phyloP scores from a whole-genome alignment of 2,329 filamentous ascomycete species.

The Phaeophleospora eucalypticola region DNA sequence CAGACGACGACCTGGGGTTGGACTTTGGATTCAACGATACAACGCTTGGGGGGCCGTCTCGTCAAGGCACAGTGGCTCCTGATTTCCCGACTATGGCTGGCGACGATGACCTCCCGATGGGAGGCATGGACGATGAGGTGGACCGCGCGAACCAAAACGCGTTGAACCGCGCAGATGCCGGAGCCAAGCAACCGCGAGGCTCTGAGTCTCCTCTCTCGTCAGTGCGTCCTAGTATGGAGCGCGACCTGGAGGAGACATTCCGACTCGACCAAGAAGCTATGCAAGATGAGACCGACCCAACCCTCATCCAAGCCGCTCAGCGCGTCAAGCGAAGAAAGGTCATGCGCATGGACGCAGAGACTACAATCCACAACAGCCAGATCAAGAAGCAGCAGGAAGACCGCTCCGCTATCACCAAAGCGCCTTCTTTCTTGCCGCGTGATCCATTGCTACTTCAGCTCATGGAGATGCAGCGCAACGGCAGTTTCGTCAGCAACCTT shows the following conservation, averaged over 20 bases:
- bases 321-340: constrained; percentile 76
- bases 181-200: constrained; percentile 36
- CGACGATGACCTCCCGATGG: constrained; percentile 42
- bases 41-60: constrained; percentile 19
- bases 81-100: constrained; percentile 23
- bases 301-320: constrained; percentile 60
- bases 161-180: constrained; percentile 41
- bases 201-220: constrained; percentile 54
- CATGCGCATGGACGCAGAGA: constrained; percentile 75
- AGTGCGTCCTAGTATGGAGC: constrained; percentile 48
- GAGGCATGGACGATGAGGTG: constrained; percentile 37
- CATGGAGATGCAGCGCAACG: constrained; percentile 86
- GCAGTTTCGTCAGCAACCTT: constrained; percentile 82
- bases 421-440: constrained; percentile 75
- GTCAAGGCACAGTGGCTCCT: constrained; percentile 15
- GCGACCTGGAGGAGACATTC: constrained; percentile 62
- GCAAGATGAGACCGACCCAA: constrained; percentile 41
- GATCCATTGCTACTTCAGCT: constrained; percentile 83
- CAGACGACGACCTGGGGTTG: constrained; percentile 54
- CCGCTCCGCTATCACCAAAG: constrained; percentile 78
- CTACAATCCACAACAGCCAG: constrained; percentile 68
- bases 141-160: constrained; percentile 39
- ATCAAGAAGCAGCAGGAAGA: constrained; percentile 86
- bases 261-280: constrained; percentile 33
- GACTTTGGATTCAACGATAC: constrained; percentile 40